Evolutionary conservation across 2,329 filamentous ascomycete genomes (phyloP), one percentile per base, ranked within the genome.

Genomic region (Sclerotinia glacialis): DNA sequence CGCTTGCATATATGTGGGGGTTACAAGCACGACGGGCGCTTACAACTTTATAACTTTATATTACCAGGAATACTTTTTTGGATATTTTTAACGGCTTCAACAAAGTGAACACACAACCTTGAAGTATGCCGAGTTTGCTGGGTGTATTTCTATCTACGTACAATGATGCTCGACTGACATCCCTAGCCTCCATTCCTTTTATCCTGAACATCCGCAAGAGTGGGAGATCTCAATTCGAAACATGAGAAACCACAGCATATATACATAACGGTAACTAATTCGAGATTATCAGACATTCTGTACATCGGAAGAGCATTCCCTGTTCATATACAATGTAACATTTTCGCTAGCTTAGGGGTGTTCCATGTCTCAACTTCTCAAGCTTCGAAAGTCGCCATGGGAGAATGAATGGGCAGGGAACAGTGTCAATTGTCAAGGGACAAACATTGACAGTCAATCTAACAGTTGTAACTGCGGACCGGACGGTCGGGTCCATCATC

Each of bases 181-280:
- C 31, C n/a, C 34, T 55, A 23, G 31, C 16, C 16, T 18, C 7
- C 18, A 34, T 31, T 31, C 42, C 42, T 34, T 34, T 59, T 47
- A 60, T 60, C 56, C 56, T 23, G 58, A 34, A 37, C 7, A 12
- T 21, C 21, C 31, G 28, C 28, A 47, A 49, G 37, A 21, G 14
- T 61, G 58, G 58, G n/a, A 49, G n/a, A 37, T 61, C 21, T 40
- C 46, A 61, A 61, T 49, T 49, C 44, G 58, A 61, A 50, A 61
- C 44, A 40, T 49, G 44, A 49, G 58, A 61, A 26, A 21, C 11
- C 28, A 37, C 42, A 37, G 46, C 56, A 47, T 34, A 1, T 47
- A 42, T 34, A 59, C 56, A 47, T 23, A 47, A 18, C 26, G 16
- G 54, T 11, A 34, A 11, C 26, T 47, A 16, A 59, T 47, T 46